phyloP scores from a whole-genome alignment of 2,329 filamentous ascomycete species.

The Sodiomyces alkalinus region DNA sequence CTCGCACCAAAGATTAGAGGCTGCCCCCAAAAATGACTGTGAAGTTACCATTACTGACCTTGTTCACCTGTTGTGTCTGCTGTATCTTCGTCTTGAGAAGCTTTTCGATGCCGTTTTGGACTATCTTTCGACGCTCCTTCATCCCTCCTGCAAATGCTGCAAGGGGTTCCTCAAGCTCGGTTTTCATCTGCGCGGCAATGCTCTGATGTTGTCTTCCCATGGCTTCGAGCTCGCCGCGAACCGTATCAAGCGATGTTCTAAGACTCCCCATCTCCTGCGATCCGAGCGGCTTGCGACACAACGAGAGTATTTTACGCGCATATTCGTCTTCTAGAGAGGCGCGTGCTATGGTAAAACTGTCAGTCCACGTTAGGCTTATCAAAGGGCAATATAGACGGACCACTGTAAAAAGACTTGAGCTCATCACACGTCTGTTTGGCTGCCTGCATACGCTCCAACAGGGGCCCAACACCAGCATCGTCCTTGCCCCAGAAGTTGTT shows the following conservation, averaged over 20 bases:
- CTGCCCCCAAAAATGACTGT: constrained; percentile 5
- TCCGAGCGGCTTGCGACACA: constrained; percentile 79
- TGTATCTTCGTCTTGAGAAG: constrained; percentile 84
- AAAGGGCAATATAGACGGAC: constrained; percentile 27
- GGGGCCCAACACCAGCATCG: constrained; percentile 82
- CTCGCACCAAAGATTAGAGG: not conserved
- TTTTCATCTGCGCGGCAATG: constrained; percentile 90
- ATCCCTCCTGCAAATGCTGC: constrained; percentile 84
- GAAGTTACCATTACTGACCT: constrained; percentile 36
- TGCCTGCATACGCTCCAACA: constrained; percentile 86
- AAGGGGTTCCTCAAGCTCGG: constrained; percentile 85
- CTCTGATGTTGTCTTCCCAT: constrained; percentile 89
- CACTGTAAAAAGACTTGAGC: constrained; percentile 75
- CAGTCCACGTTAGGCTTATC: not conserved
- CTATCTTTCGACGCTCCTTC: constrained; percentile 93
- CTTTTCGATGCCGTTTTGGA: constrained; percentile 88
- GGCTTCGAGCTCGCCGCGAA: constrained; percentile 77
- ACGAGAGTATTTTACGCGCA: constrained; percentile 68
- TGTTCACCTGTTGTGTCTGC: constrained; percentile 83
- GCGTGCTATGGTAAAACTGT: constrained; percentile 40
- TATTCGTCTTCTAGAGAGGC: constrained; percentile 96
- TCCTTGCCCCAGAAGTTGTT: constrained; percentile 99
- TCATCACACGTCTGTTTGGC: constrained; percentile 94
- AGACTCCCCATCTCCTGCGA: constrained; percentile 77
- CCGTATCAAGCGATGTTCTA: constrained; percentile 68